Base-by-base conservation (phyloP, 2,329 filamentous ascomycete genomes). In the Clonostachys rosea region DNA sequence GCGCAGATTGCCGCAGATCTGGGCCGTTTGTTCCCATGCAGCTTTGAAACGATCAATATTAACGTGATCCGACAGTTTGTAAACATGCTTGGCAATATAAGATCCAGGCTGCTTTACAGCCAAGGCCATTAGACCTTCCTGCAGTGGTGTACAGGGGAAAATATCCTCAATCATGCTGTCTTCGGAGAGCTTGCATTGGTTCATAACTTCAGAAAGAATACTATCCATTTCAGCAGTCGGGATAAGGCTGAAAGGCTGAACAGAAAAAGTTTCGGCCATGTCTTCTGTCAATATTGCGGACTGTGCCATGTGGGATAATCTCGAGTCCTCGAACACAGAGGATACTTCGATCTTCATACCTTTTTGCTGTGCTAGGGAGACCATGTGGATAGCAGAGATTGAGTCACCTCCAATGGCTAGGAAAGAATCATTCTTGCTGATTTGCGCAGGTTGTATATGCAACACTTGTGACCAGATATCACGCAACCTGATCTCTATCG, bases 111-210 rank as follows among this genome's bases (percentile, higher is more conserved):
- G 17, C 50, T 70, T 71, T 45, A 63, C 61, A 9, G 75, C 69
- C 5, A 77, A 53, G 2, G 72, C 70, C 57, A 79, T 67, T 3
- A 79, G 62, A 5, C 68, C 72, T 51, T 75, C 72, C 49, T 79
- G 75, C 1, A 76, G 55, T 1, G 72, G 64, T 0, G 74, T 73
- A 54, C 71, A 73, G 1, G 74, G 75, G 45, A 74, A 78, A 0
- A 73, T 57, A 46, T 79, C 74, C 44, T 76, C 68, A 7, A 75
- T 51, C 20, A 20, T 24, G n/a, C 16, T 13, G 6, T 39, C 9
- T 10, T 30, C 24, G 24, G 24, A 10, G 24, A 30, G 24, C 6
- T 30, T 30, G 24, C 24, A 30, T 30, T 30, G 24, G 13, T 33
- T 11, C 17, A 12, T 17, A 35, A 39, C 8, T 9, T 14, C 42